Conservation (phyloP, 2,329 filamentous ascomycete genomes). For the Reticulascus tulasneorum region DNA sequence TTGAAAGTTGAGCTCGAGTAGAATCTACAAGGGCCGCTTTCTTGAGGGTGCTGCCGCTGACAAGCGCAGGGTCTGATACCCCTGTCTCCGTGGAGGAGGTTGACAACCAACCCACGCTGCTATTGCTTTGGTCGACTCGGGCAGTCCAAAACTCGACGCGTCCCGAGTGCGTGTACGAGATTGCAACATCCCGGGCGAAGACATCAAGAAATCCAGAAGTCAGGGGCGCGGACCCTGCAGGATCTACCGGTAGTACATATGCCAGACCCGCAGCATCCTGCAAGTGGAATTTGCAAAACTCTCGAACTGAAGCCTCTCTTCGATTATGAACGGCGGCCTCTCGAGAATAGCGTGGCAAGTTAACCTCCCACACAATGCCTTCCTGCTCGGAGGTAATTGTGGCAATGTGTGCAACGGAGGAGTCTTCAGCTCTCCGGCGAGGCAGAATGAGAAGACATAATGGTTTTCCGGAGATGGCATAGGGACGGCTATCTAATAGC, state of each 20-base stretch:
- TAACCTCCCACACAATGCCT: slow-evolving; percentile 78
- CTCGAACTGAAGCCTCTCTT: slow-evolving; percentile 41
- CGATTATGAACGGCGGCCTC: slow-evolving; percentile 26
- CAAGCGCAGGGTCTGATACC: slow-evolving; percentile 67
- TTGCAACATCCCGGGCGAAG: slow-evolving; percentile 79
- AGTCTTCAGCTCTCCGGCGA: slow-evolving; percentile 50
- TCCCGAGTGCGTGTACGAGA: slow-evolving; percentile 76
- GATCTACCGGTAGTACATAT: slow-evolving; percentile 77
- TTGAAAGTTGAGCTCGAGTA: slow-evolving; percentile 70
- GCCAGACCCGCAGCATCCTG: slow-evolving; percentile 54
- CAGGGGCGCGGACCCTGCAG: slow-evolving; percentile 68
- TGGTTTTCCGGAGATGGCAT: slow-evolving; percentile 63
- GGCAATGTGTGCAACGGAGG: slow-evolving; percentile 66
- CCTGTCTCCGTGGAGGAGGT: slow-evolving; percentile 80
- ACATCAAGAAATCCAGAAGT: slow-evolving; percentile 78
- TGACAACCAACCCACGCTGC: slow-evolving; percentile 72
- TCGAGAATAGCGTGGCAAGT: slow-evolving; percentile 47
- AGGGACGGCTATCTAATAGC: slow-evolving; percentile 55
- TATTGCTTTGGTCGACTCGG: slow-evolving; percentile 57
- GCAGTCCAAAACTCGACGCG: slow-evolving; percentile 83
- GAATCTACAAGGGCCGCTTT: slow-evolving; percentile 81
- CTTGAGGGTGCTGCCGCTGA: slow-evolving; percentile 80
- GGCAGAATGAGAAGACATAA: slow-evolving; percentile 78
- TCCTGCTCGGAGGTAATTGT: slow-evolving; percentile 75
- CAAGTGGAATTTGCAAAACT: slow-evolving; percentile 71